phyloP scores from a whole-genome alignment of 305 asterid species.

The Fraxinus platypoda region DNA sequence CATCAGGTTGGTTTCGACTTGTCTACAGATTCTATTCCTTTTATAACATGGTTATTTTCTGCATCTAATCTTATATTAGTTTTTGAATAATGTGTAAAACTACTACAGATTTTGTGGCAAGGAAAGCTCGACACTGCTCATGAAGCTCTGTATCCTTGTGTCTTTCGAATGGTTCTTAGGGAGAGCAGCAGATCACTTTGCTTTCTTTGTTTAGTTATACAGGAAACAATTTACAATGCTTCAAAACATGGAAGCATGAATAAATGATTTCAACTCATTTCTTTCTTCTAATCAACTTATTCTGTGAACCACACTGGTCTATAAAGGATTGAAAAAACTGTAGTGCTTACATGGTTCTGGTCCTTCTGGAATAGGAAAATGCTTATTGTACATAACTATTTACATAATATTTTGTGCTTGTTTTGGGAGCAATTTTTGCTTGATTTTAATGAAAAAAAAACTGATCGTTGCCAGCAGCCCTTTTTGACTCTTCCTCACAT shows the following conservation, averaged over 20 bases:
- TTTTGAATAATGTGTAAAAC: not conserved
- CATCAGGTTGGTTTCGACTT: not conserved
- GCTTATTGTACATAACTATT: not conserved
- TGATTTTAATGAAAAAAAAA: too few relatives aligned
- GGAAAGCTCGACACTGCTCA: not conserved
- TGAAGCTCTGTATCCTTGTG: not conserved
- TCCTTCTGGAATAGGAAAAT: not conserved
- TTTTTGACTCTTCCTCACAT: too few relatives aligned
- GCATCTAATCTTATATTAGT: not conserved
- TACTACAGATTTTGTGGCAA: not conserved
- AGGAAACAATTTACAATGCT: not conserved
- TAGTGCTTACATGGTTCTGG: not conserved
- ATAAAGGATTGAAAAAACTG: not conserved
- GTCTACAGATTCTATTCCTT: not conserved
- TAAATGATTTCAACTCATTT: not conserved
- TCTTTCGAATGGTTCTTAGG: not conserved
- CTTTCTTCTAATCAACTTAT: not conserved
- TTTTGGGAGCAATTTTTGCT: too few relatives aligned
- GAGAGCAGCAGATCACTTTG: not conserved
- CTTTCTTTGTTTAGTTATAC: not conserved
- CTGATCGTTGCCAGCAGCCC: too few relatives aligned
- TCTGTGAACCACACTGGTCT: not conserved
- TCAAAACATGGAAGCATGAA: not conserved
- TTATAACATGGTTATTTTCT: not conserved
- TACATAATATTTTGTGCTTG: too few relatives aligned